Conservation (phyloP, 2,329 filamentous ascomycete genomes). For the Pseudogymnoascus sp. region DNA sequence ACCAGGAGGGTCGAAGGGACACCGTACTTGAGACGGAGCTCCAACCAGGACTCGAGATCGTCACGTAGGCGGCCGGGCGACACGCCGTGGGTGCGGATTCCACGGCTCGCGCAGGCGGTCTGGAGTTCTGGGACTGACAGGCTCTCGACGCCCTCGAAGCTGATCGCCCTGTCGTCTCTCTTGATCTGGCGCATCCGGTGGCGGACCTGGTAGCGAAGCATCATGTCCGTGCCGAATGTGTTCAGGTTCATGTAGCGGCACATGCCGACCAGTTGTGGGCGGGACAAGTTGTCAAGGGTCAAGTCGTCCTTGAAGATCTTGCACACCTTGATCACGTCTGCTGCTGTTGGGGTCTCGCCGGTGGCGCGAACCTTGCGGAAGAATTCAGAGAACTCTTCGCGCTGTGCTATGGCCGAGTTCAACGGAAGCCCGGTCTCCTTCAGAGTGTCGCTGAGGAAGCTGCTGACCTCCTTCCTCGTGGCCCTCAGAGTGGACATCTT, state of each 20-base stretch:
- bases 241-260: constrained; percentile 98
- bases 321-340: constrained; percentile 97
- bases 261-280: constrained; percentile 93
- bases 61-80: constrained; percentile 81
- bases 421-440: constrained; percentile 90
- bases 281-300: constrained; percentile 91
- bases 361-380: constrained; percentile 94
- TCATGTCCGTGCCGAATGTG: constrained; percentile 93
- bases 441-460: constrained; percentile 79
- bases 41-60: constrained; percentile 88
- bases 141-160: constrained; percentile 85
- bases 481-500: constrained; percentile 76
- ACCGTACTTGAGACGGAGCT: constrained; percentile 83
- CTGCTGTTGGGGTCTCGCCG: constrained; percentile 76
- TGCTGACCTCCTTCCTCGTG: constrained; percentile 88
- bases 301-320: constrained; percentile 98
- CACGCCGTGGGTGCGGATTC: constrained; percentile 85
- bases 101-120: constrained; percentile 82
- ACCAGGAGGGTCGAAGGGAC: constrained; percentile 96
- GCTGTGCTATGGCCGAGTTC: constrained; percentile 74
- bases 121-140: constrained; percentile 91
- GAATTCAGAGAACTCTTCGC: constrained; percentile 90
- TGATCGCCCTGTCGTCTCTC: constrained; percentile 90
- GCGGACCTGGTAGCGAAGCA: constrained; percentile 93
- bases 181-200: constrained; percentile 99